A percentile compares a stretch with the other conserved stretches of the same genome.
phyloP scores from a whole-genome alignment of 176 grass and related monocot genomes.

The Luzula sylvatica region DNA sequence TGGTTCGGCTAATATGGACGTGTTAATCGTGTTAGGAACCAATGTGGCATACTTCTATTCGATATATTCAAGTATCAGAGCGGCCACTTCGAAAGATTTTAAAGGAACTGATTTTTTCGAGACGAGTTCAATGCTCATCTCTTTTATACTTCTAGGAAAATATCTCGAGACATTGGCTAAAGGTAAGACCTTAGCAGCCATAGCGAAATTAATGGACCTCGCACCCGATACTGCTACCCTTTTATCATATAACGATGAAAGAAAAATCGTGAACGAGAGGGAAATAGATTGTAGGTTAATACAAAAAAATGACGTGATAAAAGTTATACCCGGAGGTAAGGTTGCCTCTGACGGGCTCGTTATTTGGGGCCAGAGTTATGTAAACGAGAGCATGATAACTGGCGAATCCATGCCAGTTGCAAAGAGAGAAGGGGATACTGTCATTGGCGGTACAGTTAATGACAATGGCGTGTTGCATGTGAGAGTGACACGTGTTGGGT shows the following conservation, averaged over 20 bases:
- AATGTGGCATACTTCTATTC: conserved; percentile 91
- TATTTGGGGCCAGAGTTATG: conserved; percentile 90
- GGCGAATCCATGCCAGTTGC: conserved; percentile 76
- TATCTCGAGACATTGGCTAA: conserved; percentile 97
- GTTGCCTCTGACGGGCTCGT: conserved; percentile 91
- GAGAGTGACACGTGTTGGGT: conserved; percentile 74
- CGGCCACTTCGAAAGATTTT: conserved; percentile 54
- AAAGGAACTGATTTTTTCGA: conserved; percentile 91
- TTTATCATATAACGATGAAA: conserved; percentile 43
- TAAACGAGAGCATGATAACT: conserved; percentile 98
- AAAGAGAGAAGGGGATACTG: conserved; percentile 76
- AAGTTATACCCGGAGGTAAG: conserved; percentile 77
- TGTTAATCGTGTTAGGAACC: conserved; percentile 89
- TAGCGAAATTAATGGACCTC: conserved; percentile 92
- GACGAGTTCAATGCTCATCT: conserved; percentile 97
- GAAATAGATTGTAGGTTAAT: conserved; percentile 84
- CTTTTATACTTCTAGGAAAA: conserved; percentile 91
- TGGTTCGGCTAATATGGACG: conserved; percentile 93
- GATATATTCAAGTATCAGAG: conserved; percentile 64
- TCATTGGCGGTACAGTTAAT: conserved; percentile 89
- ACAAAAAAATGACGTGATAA: conserved; percentile 98
- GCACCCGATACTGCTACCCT: conserved; percentile 66
- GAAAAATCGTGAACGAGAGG: conserved; percentile 50
- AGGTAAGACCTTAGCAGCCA: conserved; percentile 93
- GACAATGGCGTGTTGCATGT: conserved; percentile 94